Conservation (phyloP, 345 rosid genomes). For the Rhizophora mangle region DNA sequence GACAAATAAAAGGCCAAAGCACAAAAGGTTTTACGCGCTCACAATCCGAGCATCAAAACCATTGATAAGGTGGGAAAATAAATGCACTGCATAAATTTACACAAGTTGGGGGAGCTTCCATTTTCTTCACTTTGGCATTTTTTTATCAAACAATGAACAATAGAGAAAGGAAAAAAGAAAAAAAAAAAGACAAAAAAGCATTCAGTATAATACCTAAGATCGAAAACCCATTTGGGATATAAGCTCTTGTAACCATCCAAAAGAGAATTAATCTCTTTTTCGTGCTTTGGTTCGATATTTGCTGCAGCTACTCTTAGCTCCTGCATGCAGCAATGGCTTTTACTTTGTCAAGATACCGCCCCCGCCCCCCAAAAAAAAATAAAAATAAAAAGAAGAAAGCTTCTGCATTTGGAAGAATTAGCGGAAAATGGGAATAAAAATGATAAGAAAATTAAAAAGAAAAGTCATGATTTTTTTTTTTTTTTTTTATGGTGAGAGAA, state of each 20-base stretch:
- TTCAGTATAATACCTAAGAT: constrained; percentile 46
- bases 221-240: constrained; percentile 70
- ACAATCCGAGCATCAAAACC: too few relatives aligned
- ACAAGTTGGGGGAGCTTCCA: too few relatives aligned
- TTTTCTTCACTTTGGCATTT: not conserved
- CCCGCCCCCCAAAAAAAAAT: not conserved
- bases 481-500: constrained; percentile 5
- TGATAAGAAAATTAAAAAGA: not conserved
- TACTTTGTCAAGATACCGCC: too few relatives aligned
- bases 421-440: not conserved
- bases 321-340: constrained; percentile 26
- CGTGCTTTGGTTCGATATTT: constrained; percentile 57
- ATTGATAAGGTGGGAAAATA: too few relatives aligned
- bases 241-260: constrained; percentile 54
- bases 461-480: not conserved
- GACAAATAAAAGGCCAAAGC: too few relatives aligned
- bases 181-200: not conserved
- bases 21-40: too few relatives aligned
- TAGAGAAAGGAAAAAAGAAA: too few relatives aligned
- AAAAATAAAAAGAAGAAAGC: not conserved
- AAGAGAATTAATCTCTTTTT: constrained; percentile 50
- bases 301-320: constrained; percentile 63
- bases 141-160: not conserved
- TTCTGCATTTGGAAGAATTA: not conserved
- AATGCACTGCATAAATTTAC: too few relatives aligned